Percentiles rank a stretch among this genome's conserved stretches.
These are phyloP conservation scores for Metarhizium anisopliae DNA, from an alignment of 2,329 filamentous ascomycete species.

Conservation along the genomic window DNA sequence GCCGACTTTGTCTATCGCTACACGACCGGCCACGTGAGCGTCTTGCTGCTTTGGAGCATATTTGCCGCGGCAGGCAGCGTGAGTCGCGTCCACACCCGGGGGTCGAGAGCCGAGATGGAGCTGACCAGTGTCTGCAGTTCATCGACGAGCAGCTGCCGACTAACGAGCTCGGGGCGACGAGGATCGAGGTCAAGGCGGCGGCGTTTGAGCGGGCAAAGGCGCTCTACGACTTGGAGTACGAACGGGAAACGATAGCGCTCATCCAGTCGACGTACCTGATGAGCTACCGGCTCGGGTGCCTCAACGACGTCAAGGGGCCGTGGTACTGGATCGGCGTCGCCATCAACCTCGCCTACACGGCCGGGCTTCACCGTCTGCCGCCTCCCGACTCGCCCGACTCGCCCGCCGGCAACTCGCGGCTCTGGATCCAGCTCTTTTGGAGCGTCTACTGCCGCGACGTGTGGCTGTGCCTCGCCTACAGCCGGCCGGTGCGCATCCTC, in stretches of 20 bases:
- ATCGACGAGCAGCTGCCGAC: conserved; percentile 5
- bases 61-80: conserved; percentile 20
- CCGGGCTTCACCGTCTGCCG: conserved; percentile 28
- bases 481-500: background rate
- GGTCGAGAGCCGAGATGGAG: too few species aligned
- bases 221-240: conserved; percentile 23
- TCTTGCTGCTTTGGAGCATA: conserved; percentile 20
- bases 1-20: conserved; percentile 11
- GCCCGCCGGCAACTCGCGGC: background rate
- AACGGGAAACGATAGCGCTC: conserved; percentile 28
- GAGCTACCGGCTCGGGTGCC: conserved; percentile 31
- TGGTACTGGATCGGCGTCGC: conserved; percentile 39
- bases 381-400: background rate
- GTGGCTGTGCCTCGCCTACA: background rate
- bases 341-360: conserved; percentile 30
- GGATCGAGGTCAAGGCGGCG: conserved; percentile 7
- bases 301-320: conserved; percentile 29
- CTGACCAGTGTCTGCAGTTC: conserved; percentile 1
- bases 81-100: conserved; percentile 9
- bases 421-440: background rate
- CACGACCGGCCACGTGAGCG: conserved; percentile 7
- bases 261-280: conserved; percentile 33
- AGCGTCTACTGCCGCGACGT: background rate
- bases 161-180: conserved; percentile 1
- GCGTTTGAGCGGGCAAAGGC: conserved; percentile 10